Percentiles rank a stretch among this genome's conserved stretches.
Conservation (phyloP, 2,329 filamentous ascomycete genomes). For the Helminthosporium solani region DNA sequence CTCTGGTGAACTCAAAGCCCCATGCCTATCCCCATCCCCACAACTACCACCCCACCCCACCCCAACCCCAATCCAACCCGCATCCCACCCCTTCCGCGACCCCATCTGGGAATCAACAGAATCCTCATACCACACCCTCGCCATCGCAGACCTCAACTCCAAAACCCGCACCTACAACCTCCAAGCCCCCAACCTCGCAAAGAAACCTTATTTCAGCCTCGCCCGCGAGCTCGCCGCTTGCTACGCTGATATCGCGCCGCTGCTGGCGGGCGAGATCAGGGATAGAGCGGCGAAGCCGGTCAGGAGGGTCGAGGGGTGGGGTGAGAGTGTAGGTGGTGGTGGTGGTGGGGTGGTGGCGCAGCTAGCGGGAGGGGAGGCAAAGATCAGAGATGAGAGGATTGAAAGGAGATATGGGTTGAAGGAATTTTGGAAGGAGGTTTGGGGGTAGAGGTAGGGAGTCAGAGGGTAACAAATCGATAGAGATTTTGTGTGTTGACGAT, state of each 20-base stretch:
- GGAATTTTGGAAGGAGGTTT: constrained; percentile 88
- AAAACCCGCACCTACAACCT: constrained; percentile 89
- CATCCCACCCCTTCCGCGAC: constrained; percentile 69
- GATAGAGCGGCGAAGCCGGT: constrained; percentile 60
- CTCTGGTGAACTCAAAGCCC: constrained; percentile 45
- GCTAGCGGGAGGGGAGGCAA: constrained; percentile 56
- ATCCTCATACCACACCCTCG: constrained; percentile 70
- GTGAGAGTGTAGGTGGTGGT: constrained; percentile 45
- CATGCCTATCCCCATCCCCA: constrained; percentile 16
- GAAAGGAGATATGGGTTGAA: constrained; percentile 77
- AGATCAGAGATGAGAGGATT: constrained; percentile 71
- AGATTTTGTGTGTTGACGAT: background rate
- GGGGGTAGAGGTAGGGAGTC: constrained; percentile 30
- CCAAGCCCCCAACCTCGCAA: constrained; percentile 87
- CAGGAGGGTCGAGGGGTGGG: constrained; percentile 36
- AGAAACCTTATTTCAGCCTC: constrained; percentile 87
- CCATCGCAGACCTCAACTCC: constrained; percentile 74
- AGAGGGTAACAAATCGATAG: no score
- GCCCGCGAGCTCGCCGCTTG: constrained; percentile 78
- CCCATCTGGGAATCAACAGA: constrained; percentile 73
- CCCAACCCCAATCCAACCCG: constrained; percentile 44
- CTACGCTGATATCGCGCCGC: constrained; percentile 82
- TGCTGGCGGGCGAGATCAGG: constrained; percentile 69
- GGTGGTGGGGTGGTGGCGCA: constrained; percentile 65
- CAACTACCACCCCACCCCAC: constrained; percentile 18